Base-by-base conservation (phyloP, 805 yeast species). In the Jamesozyma gamospora region DNA sequence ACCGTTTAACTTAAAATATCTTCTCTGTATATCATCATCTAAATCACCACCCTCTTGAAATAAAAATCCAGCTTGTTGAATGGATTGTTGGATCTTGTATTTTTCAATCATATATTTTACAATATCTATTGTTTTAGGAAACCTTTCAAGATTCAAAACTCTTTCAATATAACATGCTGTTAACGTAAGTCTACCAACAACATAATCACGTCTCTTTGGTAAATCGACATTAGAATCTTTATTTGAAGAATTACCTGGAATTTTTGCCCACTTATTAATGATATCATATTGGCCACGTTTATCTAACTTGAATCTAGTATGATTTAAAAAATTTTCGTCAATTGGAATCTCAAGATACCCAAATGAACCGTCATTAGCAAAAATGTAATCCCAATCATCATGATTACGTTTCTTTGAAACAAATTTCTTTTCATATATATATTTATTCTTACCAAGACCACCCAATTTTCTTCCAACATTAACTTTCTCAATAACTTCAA, bases 41-140 rank as follows among this genome's bases (percentile, higher is more conserved):
- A 92, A 74, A 63, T 88, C 97, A 9, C 96, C 96, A 15, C 97
- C 97, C 53, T 81, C 85, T 62, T 88, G 97, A 50, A 77, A 75
- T 63, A 90, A 64, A 52, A 66, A 79, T 0, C 96, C 96, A 54
- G 82, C 80, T 51, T 65, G 64, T 2, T 37, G 40, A 15, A 66
- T 49, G 5, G 47, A 35, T 46, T 64, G 52, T 39, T 67, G 70
- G 16, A 11, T 4, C 14, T 52, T 51, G 17, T 63, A 56, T 48
- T 71, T 65, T 5, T 57, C 42, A 9, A 71, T 56, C 46, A 72
- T 66, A 11, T 60, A 64, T 11, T 59, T 47, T n/a, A 77, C 77
- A 36, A 74, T 62, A 39, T 69, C 69, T 48, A 83, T 75, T 40
- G 86, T 79, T 18, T 78, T 72, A 6, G 94, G 95, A 41, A 84